Evolutionary conservation across 768 basidiomycete species (phyloP).

Genomic region (Calocybe cyanea): DNA sequence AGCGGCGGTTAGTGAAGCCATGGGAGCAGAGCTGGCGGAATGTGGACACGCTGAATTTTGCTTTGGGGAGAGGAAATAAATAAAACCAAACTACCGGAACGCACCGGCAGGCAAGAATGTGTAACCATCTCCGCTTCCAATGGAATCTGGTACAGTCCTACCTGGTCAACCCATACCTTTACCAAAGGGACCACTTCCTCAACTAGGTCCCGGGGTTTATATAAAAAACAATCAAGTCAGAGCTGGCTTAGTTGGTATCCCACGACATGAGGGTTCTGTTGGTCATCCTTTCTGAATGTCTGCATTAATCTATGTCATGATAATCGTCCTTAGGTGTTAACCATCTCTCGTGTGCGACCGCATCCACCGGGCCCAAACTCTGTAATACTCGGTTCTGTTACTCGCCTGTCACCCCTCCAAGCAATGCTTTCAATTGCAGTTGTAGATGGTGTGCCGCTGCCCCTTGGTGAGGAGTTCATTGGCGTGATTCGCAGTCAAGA

Average conservation of each 20-base stretch:
- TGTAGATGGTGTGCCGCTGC: constrained; percentile 81
- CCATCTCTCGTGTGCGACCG: constrained; percentile 63
- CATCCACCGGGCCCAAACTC: constrained; percentile 73
- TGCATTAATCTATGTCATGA: constrained; percentile 16
- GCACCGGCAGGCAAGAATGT: constrained; percentile 6
- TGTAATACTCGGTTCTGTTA: constrained; percentile 78
- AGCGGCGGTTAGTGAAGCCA: constrained; percentile 58
- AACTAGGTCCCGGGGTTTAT: constrained; percentile 67
- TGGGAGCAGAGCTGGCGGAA: constrained; percentile 24
- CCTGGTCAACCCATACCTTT: constrained; percentile 77
- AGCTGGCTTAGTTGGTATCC: constrained; percentile 68
- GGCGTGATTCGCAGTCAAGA: constrained; percentile 89
- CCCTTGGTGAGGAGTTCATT: constrained; percentile 81
- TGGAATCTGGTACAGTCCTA: constrained; percentile 37
- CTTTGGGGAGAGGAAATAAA: constrained; percentile 28
- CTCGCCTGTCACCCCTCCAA: constrained; percentile 79
- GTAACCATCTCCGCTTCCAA: constrained; percentile 7
- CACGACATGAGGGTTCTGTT: constrained; percentile 62
- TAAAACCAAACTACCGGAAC: constrained; percentile 24
- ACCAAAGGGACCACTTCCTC: constrained; percentile 50
- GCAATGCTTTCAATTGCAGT: constrained; percentile 81
- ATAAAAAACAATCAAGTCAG: constrained; percentile 56
- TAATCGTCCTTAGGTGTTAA: constrained; percentile 48
- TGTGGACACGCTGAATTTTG: constrained; percentile 19
- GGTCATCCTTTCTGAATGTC: constrained; percentile 34